Evolutionary conservation across 768 basidiomycete genomes (phyloP).

Genomic region (Termitomyces bulborhizus): DNA sequence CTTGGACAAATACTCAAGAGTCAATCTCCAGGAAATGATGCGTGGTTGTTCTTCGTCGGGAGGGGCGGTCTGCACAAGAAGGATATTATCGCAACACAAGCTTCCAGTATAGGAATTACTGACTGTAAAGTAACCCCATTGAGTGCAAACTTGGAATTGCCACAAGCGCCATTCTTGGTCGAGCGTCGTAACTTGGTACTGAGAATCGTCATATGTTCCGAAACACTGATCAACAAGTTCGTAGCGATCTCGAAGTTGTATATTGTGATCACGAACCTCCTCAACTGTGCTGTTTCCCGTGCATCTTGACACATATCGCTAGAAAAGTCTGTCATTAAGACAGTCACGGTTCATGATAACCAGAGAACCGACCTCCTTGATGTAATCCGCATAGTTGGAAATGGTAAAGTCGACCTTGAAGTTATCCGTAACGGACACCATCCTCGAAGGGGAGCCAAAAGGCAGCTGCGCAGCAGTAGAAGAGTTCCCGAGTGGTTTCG

Average conservation of each 20-base stretch:
- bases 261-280: conserved; percentile 20
- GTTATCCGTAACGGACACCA: conserved; percentile 39
- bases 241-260: not conserved
- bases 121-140: conserved; percentile 94
- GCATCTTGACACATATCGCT: conserved; percentile 58
- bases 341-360: not conserved
- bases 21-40: conserved; percentile 76
- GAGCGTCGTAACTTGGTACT: conserved; percentile 56
- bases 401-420: conserved; percentile 52
- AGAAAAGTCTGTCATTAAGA: not conserved
- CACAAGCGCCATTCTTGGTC: conserved; percentile 81
- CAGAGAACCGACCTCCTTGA: conserved; percentile 49
- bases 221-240: conserved; percentile 56
- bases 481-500: conserved; percentile 32
- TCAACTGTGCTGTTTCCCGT: conserved; percentile 33
- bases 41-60: conserved; percentile 63
- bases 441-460: conserved; percentile 42
- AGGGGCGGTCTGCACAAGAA: conserved; percentile 53
- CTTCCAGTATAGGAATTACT: conserved; percentile 13
- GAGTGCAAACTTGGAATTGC: conserved; percentile 88
- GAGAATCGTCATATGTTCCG: conserved; percentile 67
- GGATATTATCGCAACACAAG: not conserved
- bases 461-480: conserved; percentile 30
- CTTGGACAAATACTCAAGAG: conserved; percentile 63
- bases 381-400: conserved; percentile 71